Evolutionary conservation across 176 grass and related monocot genomes (phyloP).

Genomic region (Hyparrhenia diplandra): DNA sequence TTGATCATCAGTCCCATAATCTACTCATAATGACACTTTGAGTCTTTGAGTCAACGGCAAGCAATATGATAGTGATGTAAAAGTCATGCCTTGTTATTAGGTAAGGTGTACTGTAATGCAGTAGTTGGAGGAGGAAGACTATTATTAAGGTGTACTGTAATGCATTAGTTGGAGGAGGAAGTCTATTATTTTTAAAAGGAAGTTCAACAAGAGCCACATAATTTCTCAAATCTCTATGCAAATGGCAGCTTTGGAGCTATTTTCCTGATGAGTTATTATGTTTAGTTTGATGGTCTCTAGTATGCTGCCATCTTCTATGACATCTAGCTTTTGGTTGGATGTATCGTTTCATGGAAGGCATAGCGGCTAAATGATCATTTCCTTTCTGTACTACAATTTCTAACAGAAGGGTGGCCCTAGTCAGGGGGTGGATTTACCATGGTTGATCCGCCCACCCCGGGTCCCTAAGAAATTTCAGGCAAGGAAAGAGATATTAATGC

Average conservation of each 20-base stretch:
- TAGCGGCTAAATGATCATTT: not conserved
- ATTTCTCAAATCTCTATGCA: not conserved
- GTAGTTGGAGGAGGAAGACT: not conserved
- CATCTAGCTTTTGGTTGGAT: not conserved
- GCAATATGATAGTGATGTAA: not conserved
- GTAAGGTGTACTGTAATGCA: not conserved
- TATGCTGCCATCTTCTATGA: not conserved
- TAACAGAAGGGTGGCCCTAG: not conserved
- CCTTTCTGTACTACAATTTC: not conserved
- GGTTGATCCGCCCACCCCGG: too few species aligned
- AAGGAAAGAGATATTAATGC: too few species aligned
- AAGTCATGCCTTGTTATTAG: not conserved
- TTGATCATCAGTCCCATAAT: not conserved
- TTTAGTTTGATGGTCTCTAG: not conserved
- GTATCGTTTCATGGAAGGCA: not conserved
- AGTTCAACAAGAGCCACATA: not conserved
- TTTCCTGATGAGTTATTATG: not conserved
- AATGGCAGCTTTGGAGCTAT: not conserved
- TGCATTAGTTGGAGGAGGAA: too few species aligned
- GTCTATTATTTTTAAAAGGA: slow-evolving; percentile 9
- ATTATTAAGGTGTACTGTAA: too few species aligned
- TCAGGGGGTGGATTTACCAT: too few species aligned
- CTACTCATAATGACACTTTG: not conserved
- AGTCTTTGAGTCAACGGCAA: slow-evolving; percentile 35
- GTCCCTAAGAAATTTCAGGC: too few species aligned